These are phyloP conservation scores for Sporothrix pseudoabietina DNA, from an alignment of 2,329 filamentous ascomycete genomes.

Conservation along the genomic window DNA sequence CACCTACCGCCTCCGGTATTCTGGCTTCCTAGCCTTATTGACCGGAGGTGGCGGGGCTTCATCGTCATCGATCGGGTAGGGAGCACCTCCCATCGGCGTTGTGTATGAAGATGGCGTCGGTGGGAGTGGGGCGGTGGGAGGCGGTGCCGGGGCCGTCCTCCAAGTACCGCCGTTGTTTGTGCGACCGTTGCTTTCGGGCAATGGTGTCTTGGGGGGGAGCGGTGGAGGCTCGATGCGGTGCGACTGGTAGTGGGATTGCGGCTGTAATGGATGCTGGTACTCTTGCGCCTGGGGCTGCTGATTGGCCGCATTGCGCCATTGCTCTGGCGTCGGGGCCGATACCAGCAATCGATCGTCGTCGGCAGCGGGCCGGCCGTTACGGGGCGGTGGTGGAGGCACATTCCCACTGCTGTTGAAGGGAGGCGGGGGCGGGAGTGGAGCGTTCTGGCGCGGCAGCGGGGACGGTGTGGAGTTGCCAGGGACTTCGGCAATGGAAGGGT, in stretches of 20 bases:
- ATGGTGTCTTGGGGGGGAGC: slow-evolving; percentile 74
- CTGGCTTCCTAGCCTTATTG: slow-evolving; percentile 84
- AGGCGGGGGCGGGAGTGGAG: slow-evolving; percentile 35
- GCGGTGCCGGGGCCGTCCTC: neutral
- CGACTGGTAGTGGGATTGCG: slow-evolving; percentile 35
- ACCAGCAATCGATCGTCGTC: slow-evolving; percentile 56
- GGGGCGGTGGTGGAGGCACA: slow-evolving; percentile 17
- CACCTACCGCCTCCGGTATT: slow-evolving; percentile 49
- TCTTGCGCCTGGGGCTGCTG: slow-evolving; percentile 51
- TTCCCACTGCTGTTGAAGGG: neutral
- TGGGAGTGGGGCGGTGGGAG: slow-evolving; percentile 48
- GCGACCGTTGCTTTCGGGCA: slow-evolving; percentile 53
- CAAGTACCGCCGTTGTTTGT: slow-evolving; percentile 39
- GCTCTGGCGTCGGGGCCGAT: slow-evolving; percentile 59
- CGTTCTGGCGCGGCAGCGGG: slow-evolving; percentile 38
- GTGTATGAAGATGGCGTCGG: slow-evolving; percentile 74
- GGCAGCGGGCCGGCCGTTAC: neutral
- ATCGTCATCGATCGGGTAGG: slow-evolving; percentile 79
- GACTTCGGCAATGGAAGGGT: slow-evolving; percentile 34
- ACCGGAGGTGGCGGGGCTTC: slow-evolving; percentile 82
- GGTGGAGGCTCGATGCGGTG: slow-evolving; percentile 65
- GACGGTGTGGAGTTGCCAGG: slow-evolving; percentile 40
- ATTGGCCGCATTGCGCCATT: slow-evolving; percentile 59
- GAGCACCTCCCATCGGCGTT: slow-evolving; percentile 56
- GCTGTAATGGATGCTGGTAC: slow-evolving; percentile 36